Evolutionary conservation across 2,329 filamentous ascomycete genomes (phyloP), one percentile per base, ranked within the genome.

Genomic region (Reticulascus tulasneorum): DNA sequence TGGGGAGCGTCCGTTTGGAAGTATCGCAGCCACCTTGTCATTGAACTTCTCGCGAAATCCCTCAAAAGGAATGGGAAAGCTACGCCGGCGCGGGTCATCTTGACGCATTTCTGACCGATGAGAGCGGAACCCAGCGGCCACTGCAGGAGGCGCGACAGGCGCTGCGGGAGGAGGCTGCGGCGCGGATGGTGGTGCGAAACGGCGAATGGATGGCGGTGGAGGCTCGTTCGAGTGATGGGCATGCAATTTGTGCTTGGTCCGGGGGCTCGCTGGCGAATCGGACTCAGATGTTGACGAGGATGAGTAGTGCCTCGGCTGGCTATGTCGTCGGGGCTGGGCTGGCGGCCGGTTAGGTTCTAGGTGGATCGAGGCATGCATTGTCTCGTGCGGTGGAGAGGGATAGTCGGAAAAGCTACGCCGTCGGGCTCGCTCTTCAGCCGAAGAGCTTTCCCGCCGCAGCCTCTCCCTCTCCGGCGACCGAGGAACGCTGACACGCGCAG

Each of bases 331-430:
- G 13, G 52, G 47, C 15, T 56, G 55, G 2, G 44, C 27, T 8
- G 47, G 36, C 11, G 55, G 55, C 28, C 57, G 51, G 21, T 60
- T 51, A 7, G 64, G 54, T 25, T 63, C 61, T 11, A 66, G 46
- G 35, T 69, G 53, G 15, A 52, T 41, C 9, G 47, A 28, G 5
- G 49, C 39, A 48, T 36, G 51, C 24, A 23, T 48, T 40, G 31
- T 54, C 11, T 62, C 50, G 13, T 58, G 48, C 3, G 57, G 56
- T 2, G 62, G 59, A 3, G 58, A 60, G 3, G 66, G 65, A 33
- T 68, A 64, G 38, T 76, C 73, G 4, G 72, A 73, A 50, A 72
- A 69, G 53, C 73, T 76, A 37, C 67, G 63, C 24, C 71, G 62
- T 24, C 68, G 63, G 10, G 50, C 54, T n/a, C 61, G 53, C 12